Evolutionary conservation across 805 yeast species (phyloP).

Genomic region (Ogataea chonburiensis): DNA sequence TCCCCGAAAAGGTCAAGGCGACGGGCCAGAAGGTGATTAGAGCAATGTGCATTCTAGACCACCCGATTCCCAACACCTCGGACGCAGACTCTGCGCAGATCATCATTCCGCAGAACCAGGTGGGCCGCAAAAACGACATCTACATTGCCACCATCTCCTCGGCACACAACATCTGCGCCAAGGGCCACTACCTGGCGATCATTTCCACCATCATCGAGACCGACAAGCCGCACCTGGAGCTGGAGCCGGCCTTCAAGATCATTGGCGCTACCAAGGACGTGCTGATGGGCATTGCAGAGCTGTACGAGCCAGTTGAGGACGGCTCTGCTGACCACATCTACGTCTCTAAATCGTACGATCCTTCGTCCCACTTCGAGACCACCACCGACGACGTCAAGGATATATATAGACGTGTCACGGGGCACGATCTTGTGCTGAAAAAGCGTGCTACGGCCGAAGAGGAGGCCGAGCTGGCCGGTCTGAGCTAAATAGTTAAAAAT

Average conservation of each 20-base stretch:
- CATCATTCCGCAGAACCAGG: slow-evolving; percentile 95
- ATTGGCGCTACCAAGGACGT: slow-evolving; percentile 79
- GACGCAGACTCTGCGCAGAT: slow-evolving; percentile 89
- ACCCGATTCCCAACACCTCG: slow-evolving; percentile 78
- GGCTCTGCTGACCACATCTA: slow-evolving; percentile 78
- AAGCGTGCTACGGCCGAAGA: slow-evolving; percentile 69
- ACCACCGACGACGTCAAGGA: slow-evolving; percentile 97
- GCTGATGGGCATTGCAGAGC: slow-evolving; percentile 89
- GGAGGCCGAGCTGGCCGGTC: slow-evolving; percentile 47
- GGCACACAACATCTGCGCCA: slow-evolving; percentile 86
- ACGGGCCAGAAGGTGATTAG: slow-evolving; percentile 76
- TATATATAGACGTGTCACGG: slow-evolving; percentile 85
- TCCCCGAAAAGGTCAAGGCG: slow-evolving; percentile 76
- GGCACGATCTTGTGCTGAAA: slow-evolving; percentile 85
- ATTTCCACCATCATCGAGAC: slow-evolving; percentile 94
- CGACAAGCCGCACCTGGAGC: slow-evolving; percentile 84
- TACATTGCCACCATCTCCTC: slow-evolving; percentile 88
- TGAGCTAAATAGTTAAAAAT: slow-evolving; percentile 11
- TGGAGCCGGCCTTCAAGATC: slow-evolving; percentile 90
- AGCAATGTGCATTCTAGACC: slow-evolving; percentile 86
- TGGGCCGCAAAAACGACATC: slow-evolving; percentile 88
- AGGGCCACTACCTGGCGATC: slow-evolving; percentile 88
- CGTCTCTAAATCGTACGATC: slow-evolving; percentile 87
- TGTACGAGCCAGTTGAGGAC: slow-evolving; percentile 82
- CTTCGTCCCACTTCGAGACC: slow-evolving; percentile 92